phyloP scores from a whole-genome alignment of 805 yeast species.

The Nematodospora valgi region DNA sequence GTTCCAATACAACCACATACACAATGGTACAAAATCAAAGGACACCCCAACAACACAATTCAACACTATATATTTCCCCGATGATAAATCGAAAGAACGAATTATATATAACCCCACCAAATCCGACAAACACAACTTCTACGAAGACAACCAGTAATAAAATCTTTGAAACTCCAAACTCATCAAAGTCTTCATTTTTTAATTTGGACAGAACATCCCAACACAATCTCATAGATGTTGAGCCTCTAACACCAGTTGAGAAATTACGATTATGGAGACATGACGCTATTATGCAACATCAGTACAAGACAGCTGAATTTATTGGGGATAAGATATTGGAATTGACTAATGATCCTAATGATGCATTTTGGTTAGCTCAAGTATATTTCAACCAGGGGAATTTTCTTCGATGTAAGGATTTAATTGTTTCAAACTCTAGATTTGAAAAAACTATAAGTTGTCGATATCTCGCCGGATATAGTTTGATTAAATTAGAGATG shows the following conservation, averaged over 20 bases:
- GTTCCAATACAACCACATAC: no score
- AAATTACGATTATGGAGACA: constrained; percentile 87
- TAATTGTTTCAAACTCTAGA: constrained; percentile 53
- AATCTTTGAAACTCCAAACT: constrained; percentile 41
- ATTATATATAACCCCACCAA: constrained; percentile 46
- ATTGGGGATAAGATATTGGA: constrained; percentile 88
- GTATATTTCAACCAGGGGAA: constrained; percentile 75
- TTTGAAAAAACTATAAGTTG: constrained; percentile 67
- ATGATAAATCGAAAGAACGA: constrained; percentile 45
- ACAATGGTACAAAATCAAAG: constrained; percentile 23
- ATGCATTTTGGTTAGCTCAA: constrained; percentile 96
- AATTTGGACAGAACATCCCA: constrained; percentile 20
- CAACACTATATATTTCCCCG: constrained; percentile 74
- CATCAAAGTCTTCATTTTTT: constrained; percentile 34
- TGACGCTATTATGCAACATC: constrained; percentile 90
- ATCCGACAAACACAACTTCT: constrained; percentile 20
- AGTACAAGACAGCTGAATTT: constrained; percentile 82
- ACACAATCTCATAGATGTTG: constrained; percentile 18
- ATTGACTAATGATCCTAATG: constrained; percentile 82
- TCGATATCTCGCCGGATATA: constrained; percentile 73
- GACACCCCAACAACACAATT: constrained; percentile 58
- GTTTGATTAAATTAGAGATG: constrained; percentile 64
- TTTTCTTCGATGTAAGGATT: constrained; percentile 72
- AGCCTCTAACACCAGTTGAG: constrained; percentile 79
- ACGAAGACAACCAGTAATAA: constrained; percentile 21